A percentile compares a stretch with the other conserved stretches of the same genome.
Conservation (phyloP, 345 rosid genomes). For the Ailanthus altissimus region DNA sequence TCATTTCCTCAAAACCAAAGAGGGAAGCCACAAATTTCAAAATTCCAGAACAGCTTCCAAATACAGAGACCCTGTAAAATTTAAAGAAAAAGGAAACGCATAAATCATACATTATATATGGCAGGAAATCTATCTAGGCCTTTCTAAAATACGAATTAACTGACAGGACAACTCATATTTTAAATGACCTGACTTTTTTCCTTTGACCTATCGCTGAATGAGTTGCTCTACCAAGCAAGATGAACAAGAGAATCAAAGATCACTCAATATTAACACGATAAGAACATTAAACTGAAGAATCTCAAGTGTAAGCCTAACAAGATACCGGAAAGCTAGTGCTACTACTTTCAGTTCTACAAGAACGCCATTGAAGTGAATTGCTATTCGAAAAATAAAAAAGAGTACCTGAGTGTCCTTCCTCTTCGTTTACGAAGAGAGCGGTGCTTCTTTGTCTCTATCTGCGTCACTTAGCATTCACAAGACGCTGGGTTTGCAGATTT, state of each 20-base stretch:
- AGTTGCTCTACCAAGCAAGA: background rate
- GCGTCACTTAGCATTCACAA: background rate
- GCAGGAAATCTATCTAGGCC: background rate
- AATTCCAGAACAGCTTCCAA: background rate
- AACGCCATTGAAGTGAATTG: background rate
- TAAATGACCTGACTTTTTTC: background rate
- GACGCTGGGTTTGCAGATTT: background rate
- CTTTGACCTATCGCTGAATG: background rate
- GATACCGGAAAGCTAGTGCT: too few relatives aligned
- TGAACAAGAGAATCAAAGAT: too few relatives aligned
- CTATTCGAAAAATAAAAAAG: background rate
- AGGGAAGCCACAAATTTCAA: conserved; percentile 16
- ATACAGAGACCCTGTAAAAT: background rate
- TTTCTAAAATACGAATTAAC: background rate
- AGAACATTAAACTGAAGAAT: too few relatives aligned
- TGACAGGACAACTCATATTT: background rate
- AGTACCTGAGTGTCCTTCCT: conserved; percentile 10
- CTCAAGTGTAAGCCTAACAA: too few relatives aligned
- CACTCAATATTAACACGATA: too few relatives aligned
- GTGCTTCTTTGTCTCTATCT: conserved; percentile 6
- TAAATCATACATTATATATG: background rate
- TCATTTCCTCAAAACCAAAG: background rate
- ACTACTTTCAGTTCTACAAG: background rate
- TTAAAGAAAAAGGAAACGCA: background rate
- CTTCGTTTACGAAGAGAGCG: background rate